Conservation (phyloP, 805 yeast species). For the Hanseniaspora guilliermondii region DNA sequence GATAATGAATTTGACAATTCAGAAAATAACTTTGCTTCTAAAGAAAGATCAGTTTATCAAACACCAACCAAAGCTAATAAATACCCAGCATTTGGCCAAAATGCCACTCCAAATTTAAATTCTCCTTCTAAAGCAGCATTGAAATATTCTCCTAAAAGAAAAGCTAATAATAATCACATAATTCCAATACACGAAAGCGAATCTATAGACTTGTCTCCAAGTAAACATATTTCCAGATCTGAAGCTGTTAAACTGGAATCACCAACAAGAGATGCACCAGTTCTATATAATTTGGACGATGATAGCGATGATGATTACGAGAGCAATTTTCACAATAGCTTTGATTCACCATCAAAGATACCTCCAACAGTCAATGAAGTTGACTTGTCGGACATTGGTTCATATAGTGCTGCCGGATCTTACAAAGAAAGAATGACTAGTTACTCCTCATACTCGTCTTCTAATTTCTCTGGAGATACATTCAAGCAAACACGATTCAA, state of each 20-base stretch:
- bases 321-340: constrained; percentile 19
- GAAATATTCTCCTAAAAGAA: constrained; percentile 31
- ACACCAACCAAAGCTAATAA: constrained; percentile 7
- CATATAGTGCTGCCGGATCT: constrained; percentile 15
- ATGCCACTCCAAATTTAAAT: constrained; percentile 13
- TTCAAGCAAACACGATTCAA: constrained; percentile 29
- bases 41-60: constrained; percentile 11
- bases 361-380: constrained; percentile 13
- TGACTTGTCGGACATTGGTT: constrained; percentile 14
- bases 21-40: constrained; percentile 2
- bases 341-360: constrained; percentile 15
- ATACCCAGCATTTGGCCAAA: not conserved
- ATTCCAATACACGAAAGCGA: constrained; percentile 20
- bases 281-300: constrained; percentile 36
- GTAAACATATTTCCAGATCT: constrained; percentile 46
- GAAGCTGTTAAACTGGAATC: constrained; percentile 58
- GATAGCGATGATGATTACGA: constrained; percentile 29
- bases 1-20: constrained; percentile 2
- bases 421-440: constrained; percentile 20
- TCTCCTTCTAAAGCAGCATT: constrained; percentile 33
- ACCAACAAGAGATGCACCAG: constrained; percentile 47
- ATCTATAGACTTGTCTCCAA: constrained; percentile 6
- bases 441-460: constrained; percentile 17
- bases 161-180: constrained; percentile 24
- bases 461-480: constrained; percentile 25